These are phyloP conservation scores for Trichoderma koningii DNA, from an alignment of 2,329 filamentous ascomycete genomes.

Conservation along the genomic window DNA sequence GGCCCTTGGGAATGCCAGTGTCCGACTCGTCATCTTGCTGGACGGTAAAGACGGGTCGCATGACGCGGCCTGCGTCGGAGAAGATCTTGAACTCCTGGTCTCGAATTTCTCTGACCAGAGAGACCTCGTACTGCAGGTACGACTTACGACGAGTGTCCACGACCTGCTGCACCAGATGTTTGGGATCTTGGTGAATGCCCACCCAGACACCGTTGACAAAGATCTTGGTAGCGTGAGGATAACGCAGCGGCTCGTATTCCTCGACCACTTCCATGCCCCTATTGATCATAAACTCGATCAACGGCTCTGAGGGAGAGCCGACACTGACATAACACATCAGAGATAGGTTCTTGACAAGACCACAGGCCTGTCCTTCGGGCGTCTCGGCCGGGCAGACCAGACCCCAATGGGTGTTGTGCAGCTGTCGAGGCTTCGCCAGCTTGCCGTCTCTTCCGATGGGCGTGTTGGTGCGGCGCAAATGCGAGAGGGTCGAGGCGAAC, in stretches of 20 bases:
- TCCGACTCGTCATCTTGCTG: slow-evolving; percentile 81
- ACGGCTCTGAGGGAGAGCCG: slow-evolving; percentile 84
- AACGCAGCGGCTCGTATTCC: slow-evolving; percentile 84
- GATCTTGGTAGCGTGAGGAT: slow-evolving; percentile 92
- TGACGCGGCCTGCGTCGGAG: slow-evolving; percentile 93
- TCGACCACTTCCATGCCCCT: slow-evolving; percentile 95
- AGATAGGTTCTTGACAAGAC: slow-evolving; percentile 95
- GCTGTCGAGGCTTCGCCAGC: slow-evolving; percentile 93
- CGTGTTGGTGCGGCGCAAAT: slow-evolving; percentile 95
- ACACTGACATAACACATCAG: slow-evolving; percentile 99
- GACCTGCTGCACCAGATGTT: slow-evolving; percentile 78
- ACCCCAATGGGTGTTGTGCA: slow-evolving; percentile 99
- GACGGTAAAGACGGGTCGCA: slow-evolving; percentile 89
- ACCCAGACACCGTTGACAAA: slow-evolving; percentile 99
- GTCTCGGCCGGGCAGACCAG: slow-evolving; percentile 96
- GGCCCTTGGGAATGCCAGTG: slow-evolving; percentile 60
- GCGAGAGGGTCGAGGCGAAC: slow-evolving; percentile 92
- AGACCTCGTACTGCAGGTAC: slow-evolving; percentile 88
- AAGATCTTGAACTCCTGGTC: slow-evolving; percentile 99
- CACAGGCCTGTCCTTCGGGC: slow-evolving; percentile 96
- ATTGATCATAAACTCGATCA: slow-evolving; percentile 94
- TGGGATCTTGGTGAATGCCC: slow-evolving; percentile 87
- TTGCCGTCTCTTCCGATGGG: slow-evolving; percentile 97
- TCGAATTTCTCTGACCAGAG: slow-evolving; percentile 91
- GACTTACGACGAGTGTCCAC: slow-evolving; percentile 76